These are phyloP conservation scores for Mycena vulgaris DNA, from an alignment of 768 basidiomycete genomes.

Conservation along the genomic window DNA sequence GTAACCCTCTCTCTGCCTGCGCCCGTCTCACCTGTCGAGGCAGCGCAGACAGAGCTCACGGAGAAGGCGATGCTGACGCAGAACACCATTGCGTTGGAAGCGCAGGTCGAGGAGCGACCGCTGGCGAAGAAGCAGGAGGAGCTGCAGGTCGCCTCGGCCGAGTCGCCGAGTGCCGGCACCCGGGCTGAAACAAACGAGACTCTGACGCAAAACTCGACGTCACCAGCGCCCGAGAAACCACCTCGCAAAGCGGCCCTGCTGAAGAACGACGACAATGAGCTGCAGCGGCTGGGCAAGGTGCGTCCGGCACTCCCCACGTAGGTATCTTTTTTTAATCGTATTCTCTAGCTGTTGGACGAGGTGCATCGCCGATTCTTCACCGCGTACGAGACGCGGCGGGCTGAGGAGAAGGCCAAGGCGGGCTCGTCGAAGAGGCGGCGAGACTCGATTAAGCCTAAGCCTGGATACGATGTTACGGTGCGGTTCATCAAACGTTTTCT, in stretches of 20 bases:
- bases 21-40: constrained; percentile 42
- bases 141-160: constrained; percentile 62
- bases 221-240: constrained; percentile 57
- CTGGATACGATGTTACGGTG: constrained; percentile 84
- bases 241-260: constrained; percentile 78
- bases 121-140: constrained; percentile 91
- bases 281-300: constrained; percentile 84
- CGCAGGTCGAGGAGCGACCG: constrained; percentile 89
- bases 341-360: constrained; percentile 79
- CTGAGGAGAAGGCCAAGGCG: constrained; percentile 47
- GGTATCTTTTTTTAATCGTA: background rate
- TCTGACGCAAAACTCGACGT: constrained; percentile 37
- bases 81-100: constrained; percentile 85
- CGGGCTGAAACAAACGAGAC: constrained; percentile 35
- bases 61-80: constrained; percentile 73
- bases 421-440: constrained; percentile 44
- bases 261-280: constrained; percentile 90
- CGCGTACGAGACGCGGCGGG: constrained; percentile 68
- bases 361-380: constrained; percentile 86
- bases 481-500: constrained; percentile 42
- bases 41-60: constrained; percentile 60
- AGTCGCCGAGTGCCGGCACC: constrained; percentile 2
- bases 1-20: constrained; percentile 12
- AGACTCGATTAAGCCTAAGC: constrained; percentile 47
- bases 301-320: constrained; percentile 37